Base-by-base conservation (phyloP, 768 basidiomycete genomes). In the Mycena vitilis region DNA sequence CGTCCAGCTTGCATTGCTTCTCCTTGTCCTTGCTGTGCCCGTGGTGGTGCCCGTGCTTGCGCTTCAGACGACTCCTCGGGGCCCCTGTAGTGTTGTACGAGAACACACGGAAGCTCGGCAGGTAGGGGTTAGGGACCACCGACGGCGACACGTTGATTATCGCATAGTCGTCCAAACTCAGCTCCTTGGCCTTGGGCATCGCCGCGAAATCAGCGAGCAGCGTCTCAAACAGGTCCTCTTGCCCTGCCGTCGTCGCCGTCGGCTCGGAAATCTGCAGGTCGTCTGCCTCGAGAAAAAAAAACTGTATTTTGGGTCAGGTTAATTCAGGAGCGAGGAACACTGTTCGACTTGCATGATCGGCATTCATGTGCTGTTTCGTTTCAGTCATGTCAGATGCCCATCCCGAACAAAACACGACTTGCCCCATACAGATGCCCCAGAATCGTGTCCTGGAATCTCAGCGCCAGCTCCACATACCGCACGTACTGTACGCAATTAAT, bases 371-470 rank as follows among this genome's bases (percentile, higher is more conserved):
- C 89, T 92, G 78, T 95, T 45, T 7, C 18, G 91, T 89, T 91
- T 59, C 59, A 66, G 60, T 59, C 53, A 77, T 48, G 54, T 75
- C 79, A 75, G 78, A 65, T 72, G 78, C 44, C 75, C 49, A 38
- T 40, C 25, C 60, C 58, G 44, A 48, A 73, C 40, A 15, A 75
- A 69, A 36, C 16, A 81, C 12, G 18, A 45, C 12, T 42, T 42
- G 16, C 40, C 16, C 40, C 95, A 71, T 84, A 96, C 38, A 96
- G 79, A 79, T 95, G 93, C 2, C 95, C 95, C 44, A 96, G 81
- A 71, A 96, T 91, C 11, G 93, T 94, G 75, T 95, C 95, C 75
- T 95, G 95, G 79, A 87, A 96, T 65, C 91, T 82, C 66, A 96
- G 81, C n/a, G 91, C 85, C 56, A 96, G 79, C 77, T 94, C 90